Conservation (phyloP, 192 early-diverging fungal species). For the Umbelopsis ramanniana region DNA sequence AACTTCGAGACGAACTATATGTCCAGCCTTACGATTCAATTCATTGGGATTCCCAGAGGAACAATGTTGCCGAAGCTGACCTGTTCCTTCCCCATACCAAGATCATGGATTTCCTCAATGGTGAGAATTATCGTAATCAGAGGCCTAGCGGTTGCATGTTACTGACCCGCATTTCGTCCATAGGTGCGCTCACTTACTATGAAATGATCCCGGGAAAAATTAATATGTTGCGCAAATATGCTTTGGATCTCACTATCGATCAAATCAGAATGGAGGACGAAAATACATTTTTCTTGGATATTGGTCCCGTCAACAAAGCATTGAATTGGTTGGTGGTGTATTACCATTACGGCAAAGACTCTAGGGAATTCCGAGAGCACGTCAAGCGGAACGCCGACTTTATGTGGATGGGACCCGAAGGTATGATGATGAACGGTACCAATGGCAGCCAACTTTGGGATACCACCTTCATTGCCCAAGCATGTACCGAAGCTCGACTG, state of each 20-base stretch:
- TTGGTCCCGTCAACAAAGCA: slow-evolving; percentile 95
- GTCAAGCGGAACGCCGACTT: slow-evolving; percentile 77
- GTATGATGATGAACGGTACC: slow-evolving; percentile 95
- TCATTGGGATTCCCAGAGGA: slow-evolving; percentile 77
- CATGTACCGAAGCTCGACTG: slow-evolving; percentile 77
- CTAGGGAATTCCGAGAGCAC: slow-evolving; percentile 77
- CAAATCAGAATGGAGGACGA: slow-evolving; percentile 89
- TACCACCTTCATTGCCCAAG: slow-evolving; percentile 86
- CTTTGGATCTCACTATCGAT: slow-evolving; percentile 74
- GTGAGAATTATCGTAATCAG: slow-evolving; percentile 40
- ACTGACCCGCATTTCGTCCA: not conserved
- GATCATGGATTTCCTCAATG: slow-evolving; percentile 76
- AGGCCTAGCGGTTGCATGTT: not conserved
- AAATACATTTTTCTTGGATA: slow-evolving; percentile 87
- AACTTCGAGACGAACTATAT: slow-evolving; percentile 90
- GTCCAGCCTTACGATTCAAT: slow-evolving; percentile 85
- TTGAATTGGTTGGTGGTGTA: slow-evolving; percentile 90
- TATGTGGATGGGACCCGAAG: slow-evolving; percentile 90
- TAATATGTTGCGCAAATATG: slow-evolving; percentile 61
- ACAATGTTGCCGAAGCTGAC: slow-evolving; percentile 84
- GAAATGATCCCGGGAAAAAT: slow-evolving; percentile 67
- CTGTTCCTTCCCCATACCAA: slow-evolving; percentile 84
- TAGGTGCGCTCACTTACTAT: slow-evolving; percentile 64
- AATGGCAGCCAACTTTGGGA: slow-evolving; percentile 99
- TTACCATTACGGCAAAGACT: slow-evolving; percentile 86